A percentile compares a stretch with the other conserved stretches of the same genome.
phyloP scores from a whole-genome alignment of 1,139 yeast genomes.

The Schizosaccharomyces versatilis region DNA sequence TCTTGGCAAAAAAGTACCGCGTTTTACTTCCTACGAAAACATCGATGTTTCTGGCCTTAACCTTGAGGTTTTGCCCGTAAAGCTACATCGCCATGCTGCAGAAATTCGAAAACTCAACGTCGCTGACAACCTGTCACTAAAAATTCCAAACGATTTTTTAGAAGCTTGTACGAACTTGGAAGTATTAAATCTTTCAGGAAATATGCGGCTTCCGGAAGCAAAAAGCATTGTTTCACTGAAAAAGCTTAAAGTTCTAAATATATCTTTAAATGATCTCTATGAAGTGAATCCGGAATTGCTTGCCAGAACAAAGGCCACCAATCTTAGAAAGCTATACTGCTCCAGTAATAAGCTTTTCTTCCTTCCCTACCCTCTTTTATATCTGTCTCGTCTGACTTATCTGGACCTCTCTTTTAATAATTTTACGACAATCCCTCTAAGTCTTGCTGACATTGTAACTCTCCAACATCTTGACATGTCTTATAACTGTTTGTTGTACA shows the following conservation, averaged over 20 bases:
- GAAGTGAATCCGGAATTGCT: not conserved
- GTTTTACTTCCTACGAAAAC: conserved; percentile 50
- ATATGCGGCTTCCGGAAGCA: not conserved
- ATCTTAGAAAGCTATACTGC: not conserved
- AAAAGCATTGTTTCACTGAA: not conserved
- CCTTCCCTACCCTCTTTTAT: not conserved
- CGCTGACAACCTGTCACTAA: conserved; percentile 68
- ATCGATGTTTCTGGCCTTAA: conserved; percentile 57
- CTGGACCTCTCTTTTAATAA: conserved; percentile 67
- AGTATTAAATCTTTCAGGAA: conserved; percentile 21
- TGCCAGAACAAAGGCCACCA: not conserved
- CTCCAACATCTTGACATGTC: conserved; percentile 57
- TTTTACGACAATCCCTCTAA: conserved; percentile 44
- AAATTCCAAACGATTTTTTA: conserved; percentile 63
- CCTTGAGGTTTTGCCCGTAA: conserved; percentile 64
- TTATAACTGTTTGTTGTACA: conserved; percentile 41
- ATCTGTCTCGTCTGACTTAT: conserved; percentile 32
- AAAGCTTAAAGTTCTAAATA: not conserved
- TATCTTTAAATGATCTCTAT: not conserved
- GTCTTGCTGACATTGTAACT: conserved; percentile 38
- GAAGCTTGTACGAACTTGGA: conserved; percentile 58
- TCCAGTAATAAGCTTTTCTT: not conserved
- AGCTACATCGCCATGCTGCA: conserved; percentile 58
- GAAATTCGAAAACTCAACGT: conserved; percentile 69
- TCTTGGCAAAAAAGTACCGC: conserved; percentile 22